phyloP scores from a whole-genome alignment of 306 rosid species.

The Delonix regia region DNA sequence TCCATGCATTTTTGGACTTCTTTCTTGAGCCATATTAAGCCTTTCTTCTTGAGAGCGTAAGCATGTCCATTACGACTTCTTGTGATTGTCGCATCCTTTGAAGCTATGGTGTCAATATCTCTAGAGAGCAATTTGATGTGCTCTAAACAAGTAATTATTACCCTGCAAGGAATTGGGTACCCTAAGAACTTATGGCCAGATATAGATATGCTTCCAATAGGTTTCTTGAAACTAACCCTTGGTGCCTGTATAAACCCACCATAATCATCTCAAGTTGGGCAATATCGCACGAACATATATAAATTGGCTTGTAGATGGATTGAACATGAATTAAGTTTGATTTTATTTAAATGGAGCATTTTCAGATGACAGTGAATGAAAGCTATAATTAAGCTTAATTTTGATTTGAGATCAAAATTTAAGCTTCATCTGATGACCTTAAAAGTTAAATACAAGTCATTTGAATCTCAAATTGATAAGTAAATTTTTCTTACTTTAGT shows the following conservation, averaged over 20 bases:
- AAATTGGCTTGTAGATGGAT: conserved; percentile 39
- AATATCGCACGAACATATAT: neutral
- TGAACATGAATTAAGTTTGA: neutral
- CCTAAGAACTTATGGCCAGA: neutral
- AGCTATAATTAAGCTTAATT: no score
- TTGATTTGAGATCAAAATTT: no score
- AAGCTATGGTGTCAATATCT: conserved; percentile 54
- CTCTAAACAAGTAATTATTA: conserved; percentile 56
- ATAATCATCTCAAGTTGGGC: neutral
- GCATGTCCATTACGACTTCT: conserved; percentile 73
- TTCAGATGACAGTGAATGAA: no score
- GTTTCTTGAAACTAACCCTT: neutral
- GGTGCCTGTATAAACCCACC: neutral
- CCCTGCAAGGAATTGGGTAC: conserved; percentile 52
- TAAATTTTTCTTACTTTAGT: no score
- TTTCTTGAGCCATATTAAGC: conserved; percentile 62
- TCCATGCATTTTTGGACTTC: conserved; percentile 66
- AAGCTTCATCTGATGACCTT: no score
- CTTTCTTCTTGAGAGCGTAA: conserved; percentile 64
- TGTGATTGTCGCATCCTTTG: conserved; percentile 46
- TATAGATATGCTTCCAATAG: neutral
- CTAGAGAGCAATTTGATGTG: conserved; percentile 57
- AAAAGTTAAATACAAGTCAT: no score
- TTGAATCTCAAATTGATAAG: no score
- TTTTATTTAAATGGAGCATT: no score